phyloP scores from a whole-genome alignment of 1,284 basidiomycete genomes.

The Leccinum pallidistipes region DNA sequence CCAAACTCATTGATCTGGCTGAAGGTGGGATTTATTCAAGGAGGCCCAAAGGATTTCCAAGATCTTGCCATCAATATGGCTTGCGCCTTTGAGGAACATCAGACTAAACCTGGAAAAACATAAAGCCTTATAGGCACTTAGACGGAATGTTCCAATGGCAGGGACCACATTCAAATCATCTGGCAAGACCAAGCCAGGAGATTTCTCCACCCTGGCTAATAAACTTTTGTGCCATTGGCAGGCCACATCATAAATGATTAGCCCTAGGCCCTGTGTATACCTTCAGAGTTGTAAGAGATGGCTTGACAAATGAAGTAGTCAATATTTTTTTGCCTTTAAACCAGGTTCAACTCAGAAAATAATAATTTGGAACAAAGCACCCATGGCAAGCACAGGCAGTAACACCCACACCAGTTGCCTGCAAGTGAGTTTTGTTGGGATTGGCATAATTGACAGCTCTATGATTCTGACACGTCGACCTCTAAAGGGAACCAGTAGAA shows the following conservation, averaged over 20 bases:
- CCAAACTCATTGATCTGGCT: slow-evolving; percentile 14
- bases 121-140: slow-evolving; percentile 10
- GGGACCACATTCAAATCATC: slow-evolving; percentile 9
- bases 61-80: slow-evolving; percentile 16
- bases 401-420: slow-evolving; percentile 3
- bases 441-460: slow-evolving; percentile 15
- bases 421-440: slow-evolving; percentile 5
- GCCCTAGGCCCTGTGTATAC: neutral
- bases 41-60: slow-evolving; percentile 18
- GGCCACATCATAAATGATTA: slow-evolving; percentile 19
- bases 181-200: slow-evolving; percentile 3
- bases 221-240: slow-evolving; percentile 17
- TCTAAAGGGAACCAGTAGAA: slow-evolving; percentile 2
- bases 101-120: slow-evolving; percentile 13
- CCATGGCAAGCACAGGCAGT: slow-evolving; percentile 12
- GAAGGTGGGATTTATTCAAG: slow-evolving; percentile 16
- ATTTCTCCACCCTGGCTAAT: neutral
- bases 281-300: slow-evolving; percentile 5
- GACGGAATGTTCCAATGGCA: slow-evolving; percentile 12
- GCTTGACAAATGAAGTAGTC: slow-evolving; percentile 18
- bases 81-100: slow-evolving; percentile 13
- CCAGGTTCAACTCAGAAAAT: neutral
- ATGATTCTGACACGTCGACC: slow-evolving; percentile 14
- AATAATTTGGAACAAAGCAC: slow-evolving; percentile 13
- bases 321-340: slow-evolving; percentile 18